Base-by-base conservation (phyloP, 192 early-diverging fungal species). In the Geosiphon pyriformis region DNA sequence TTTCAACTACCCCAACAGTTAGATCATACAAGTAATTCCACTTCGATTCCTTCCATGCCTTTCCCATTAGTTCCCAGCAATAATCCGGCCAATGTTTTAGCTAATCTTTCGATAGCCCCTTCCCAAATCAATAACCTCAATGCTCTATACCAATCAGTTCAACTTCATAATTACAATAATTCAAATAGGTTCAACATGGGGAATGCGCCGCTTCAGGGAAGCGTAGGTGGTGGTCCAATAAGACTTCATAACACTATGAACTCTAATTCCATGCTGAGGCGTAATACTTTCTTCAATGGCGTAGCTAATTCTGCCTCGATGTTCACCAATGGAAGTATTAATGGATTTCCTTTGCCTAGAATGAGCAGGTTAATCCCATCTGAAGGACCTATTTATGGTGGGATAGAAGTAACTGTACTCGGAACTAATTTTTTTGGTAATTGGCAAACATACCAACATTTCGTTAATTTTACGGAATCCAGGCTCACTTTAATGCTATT, bases 331-430 rank as follows among this genome's bases (percentile, higher is more conserved):
- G 4, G 68, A 61, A 20, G 54, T 67, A 20, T 64, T 26, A 65
- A 57, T 12, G 76, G 70, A 1, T 72, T 71, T 27, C 67, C 71
- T 34, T 29, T 76, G 3, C 78, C 85, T 11, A 76, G 79, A 47
- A 82, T 96, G 22, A 82, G 82, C 30, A 80, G 90, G 42, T 69
- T 97, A 58, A 88, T 92, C 34, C 95, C 95, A 0, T 77, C 80
- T 22, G 83, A 90, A 62, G 95, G 94, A 4, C 95, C 95, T 0
- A 81, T 89, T 34, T 86, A 84, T 70, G 95, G 95, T 48, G 95
- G 95, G 12, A 79, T 88, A 7, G 91, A 90, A 50, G 76, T 96
- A 12, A 92, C 93, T 23, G 78, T 98, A 8, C 73, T 90, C 4
- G 95, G 95, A 6, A 80, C 80, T 11, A 88, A 89, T 31, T 94